These are phyloP conservation scores for Nemania serpens DNA, from an alignment of 2,329 filamentous ascomycete species.

Conservation along the genomic window DNA sequence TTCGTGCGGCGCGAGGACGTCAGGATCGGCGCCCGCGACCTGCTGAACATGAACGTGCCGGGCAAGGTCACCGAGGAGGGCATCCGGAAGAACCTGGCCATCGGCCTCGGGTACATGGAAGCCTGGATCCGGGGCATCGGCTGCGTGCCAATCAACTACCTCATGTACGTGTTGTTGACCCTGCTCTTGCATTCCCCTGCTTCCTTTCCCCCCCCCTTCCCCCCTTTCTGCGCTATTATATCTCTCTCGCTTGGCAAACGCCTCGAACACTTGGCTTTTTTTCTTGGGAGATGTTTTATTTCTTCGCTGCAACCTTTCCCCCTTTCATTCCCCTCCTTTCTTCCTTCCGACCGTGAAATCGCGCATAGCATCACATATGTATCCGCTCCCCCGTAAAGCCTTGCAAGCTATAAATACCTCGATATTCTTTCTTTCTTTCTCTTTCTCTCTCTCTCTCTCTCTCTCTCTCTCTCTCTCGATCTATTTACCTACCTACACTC, in stretches of 20 bases:
- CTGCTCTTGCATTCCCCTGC: not conserved
- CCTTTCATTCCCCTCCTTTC: too few relatives aligned
- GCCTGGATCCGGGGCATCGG: conserved; percentile 94
- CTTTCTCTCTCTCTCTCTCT: too few relatives aligned
- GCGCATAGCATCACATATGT: not conserved
- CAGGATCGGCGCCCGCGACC: conserved; percentile 80
- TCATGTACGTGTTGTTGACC: conserved; percentile 66
- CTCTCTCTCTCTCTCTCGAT: too few relatives aligned
- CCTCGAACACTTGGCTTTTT: not conserved
- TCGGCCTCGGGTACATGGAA: conserved; percentile 97
- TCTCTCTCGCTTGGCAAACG: conserved; percentile 7
- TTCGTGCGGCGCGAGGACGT: conserved; percentile 91
- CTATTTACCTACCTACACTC: too few relatives aligned
- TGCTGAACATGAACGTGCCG: conserved; percentile 97
- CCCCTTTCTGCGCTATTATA: too few relatives aligned
- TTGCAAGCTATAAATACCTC: too few relatives aligned
- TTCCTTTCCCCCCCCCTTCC: not conserved
- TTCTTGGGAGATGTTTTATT: not conserved
- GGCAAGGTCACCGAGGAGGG: conserved; percentile 90
- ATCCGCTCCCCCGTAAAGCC: too few relatives aligned
- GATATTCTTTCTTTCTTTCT: too few relatives aligned
- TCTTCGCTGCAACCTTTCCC: not conserved
- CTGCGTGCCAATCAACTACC: conserved; percentile 95
- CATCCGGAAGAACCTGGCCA: conserved; percentile 96
- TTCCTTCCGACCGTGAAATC: not conserved